These are phyloP conservation scores for Hypoxylon trugodes DNA, from an alignment of 495 filamentous ascomycete species.

Conservation along the genomic window DNA sequence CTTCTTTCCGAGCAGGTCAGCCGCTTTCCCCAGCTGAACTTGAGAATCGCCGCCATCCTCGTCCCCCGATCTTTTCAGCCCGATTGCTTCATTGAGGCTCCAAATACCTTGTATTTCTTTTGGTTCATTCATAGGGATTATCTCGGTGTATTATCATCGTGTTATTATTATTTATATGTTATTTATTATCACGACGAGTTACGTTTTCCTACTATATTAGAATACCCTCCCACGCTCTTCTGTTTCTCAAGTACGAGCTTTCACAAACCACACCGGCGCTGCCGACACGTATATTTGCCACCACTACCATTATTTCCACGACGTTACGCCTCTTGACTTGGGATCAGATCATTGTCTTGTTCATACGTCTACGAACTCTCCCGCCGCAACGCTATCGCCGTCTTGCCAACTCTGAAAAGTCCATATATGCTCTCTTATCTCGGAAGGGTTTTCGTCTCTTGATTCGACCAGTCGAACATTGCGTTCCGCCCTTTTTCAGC, in stretches of 20 bases:
- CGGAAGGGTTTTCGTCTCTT: constrained; percentile 12
- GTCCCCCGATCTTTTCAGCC: not conserved
- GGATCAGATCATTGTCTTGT: constrained; percentile 9
- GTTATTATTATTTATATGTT: constrained; percentile 34
- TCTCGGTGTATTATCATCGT: constrained; percentile 39
- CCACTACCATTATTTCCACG: constrained; percentile 33
- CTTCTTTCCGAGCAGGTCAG: not conserved
- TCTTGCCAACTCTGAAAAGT: constrained; percentile 28
- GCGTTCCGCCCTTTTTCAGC: constrained; percentile 24
- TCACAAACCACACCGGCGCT: constrained; percentile 34
- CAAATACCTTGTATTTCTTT: constrained; percentile 21
- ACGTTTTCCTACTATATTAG: constrained; percentile 37
- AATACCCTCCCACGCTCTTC: constrained; percentile 37
- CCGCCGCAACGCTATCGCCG: constrained; percentile 26
- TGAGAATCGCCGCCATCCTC: constrained; percentile 9
- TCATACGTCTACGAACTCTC: constrained; percentile 14
- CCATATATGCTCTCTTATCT: constrained; percentile 29
- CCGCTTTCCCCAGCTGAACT: not conserved
- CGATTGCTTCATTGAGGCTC: constrained; percentile 13
- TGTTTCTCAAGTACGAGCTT: constrained; percentile 23
- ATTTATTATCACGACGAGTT: constrained; percentile 35
- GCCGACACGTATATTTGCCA: constrained; percentile 33
- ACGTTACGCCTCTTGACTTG: constrained; percentile 21
- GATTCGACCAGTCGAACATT: constrained; percentile 9
- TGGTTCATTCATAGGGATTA: constrained; percentile 7